phyloP scores from a whole-genome alignment of 2,329 filamentous ascomycete species.

The Colletotrichum liriopes region DNA sequence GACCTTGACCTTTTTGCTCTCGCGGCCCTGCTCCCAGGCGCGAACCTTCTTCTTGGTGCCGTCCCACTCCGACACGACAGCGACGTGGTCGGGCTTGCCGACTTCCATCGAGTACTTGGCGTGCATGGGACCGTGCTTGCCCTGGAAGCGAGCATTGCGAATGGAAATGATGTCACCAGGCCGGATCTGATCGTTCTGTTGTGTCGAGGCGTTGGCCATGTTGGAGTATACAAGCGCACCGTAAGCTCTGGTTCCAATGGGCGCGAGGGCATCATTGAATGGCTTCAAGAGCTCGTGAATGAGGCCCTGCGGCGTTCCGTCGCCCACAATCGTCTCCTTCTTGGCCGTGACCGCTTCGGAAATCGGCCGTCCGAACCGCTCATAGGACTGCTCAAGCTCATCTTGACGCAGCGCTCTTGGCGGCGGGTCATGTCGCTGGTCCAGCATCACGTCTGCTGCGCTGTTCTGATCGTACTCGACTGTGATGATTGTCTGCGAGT shows the following conservation, averaged over 20 bases:
- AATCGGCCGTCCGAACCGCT: constrained; percentile 85
- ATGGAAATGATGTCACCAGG: constrained; percentile 93
- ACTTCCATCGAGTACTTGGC: constrained; percentile 93
- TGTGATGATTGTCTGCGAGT: constrained; percentile 92
- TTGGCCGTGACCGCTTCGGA: constrained; percentile 78
- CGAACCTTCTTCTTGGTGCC: constrained; percentile 98
- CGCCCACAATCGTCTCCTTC: constrained; percentile 86
- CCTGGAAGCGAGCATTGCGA: constrained; percentile 94
- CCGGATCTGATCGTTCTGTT: constrained; percentile 93
- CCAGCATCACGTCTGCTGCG: constrained; percentile 79
- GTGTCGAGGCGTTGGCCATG: constrained; percentile 91
- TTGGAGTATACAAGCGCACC: constrained; percentile 96
- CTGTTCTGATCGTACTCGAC: constrained; percentile 84
- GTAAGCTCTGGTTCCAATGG: constrained; percentile 90
- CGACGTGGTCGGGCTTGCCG: constrained; percentile 91
- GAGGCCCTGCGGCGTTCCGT: constrained; percentile 85
- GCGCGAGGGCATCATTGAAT: constrained; percentile 80
- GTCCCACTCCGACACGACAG: constrained; percentile 95
- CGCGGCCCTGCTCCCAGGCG: constrained; percentile 94
- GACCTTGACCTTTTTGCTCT: constrained; percentile 92
- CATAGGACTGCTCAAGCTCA: constrained; percentile 89
- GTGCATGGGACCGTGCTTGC: constrained; percentile 95
- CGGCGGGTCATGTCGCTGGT: constrained; percentile 90
- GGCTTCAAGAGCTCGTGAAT: constrained; percentile 85
- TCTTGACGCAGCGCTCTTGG: constrained; percentile 89